A percentile compares a stretch with the other conserved stretches of the same genome.
phyloP scores from a whole-genome alignment of 164 flowering plant species.

The Sextonia rubra region DNA sequence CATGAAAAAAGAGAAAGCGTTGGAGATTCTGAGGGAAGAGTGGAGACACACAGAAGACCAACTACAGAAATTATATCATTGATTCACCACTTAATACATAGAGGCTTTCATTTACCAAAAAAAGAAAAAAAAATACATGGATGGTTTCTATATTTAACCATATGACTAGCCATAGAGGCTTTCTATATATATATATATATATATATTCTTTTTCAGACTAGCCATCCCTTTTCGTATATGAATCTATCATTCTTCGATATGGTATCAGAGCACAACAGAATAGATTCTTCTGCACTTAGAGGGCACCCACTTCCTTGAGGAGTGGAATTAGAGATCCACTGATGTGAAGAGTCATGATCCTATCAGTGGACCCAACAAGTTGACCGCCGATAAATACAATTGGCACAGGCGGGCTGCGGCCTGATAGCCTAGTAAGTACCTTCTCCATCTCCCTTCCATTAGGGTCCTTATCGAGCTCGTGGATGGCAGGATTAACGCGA shows the following conservation, averaged over 20 bases:
- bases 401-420: constrained; percentile 8
- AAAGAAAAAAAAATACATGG: too few species aligned
- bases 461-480: constrained; percentile 7
- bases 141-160: too few species aligned
- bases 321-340: constrained; percentile 5
- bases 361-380: constrained; percentile 8
- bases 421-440: constrained; percentile 3
- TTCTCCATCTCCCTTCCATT: constrained; percentile 8
- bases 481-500: constrained; percentile 2
- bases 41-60: too few species aligned
- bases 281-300: not conserved
- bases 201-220: too few species aligned
- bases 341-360: constrained; percentile 9
- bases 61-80: too few species aligned
- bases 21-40: too few species aligned
- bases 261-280: not conserved
- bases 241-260: too few species aligned
- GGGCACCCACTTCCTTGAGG: constrained; percentile 2
- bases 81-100: too few species aligned
- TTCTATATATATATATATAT: too few species aligned
- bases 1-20: too few species aligned
- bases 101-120: too few species aligned
- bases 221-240: not conserved
- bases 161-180: too few species aligned
- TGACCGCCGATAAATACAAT: constrained; percentile 9